Conservation (phyloP, 2,329 filamentous ascomycete genomes). For the Lachnellula willkommii region DNA sequence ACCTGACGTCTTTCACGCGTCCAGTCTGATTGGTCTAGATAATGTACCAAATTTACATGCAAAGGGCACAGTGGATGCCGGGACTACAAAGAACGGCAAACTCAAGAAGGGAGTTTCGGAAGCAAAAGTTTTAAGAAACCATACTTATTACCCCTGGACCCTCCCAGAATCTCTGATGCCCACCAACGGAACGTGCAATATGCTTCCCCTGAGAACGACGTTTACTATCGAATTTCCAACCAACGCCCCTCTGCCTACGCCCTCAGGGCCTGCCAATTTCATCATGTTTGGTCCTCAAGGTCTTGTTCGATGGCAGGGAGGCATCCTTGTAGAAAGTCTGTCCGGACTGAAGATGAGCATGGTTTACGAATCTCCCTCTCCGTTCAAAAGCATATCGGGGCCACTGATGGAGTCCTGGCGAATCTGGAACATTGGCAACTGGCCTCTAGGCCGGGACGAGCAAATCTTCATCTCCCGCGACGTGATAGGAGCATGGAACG, state of each 20-base stretch:
- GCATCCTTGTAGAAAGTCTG: slow-evolving; percentile 46
- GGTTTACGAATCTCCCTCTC: slow-evolving; percentile 53
- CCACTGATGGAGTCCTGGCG: slow-evolving; percentile 50
- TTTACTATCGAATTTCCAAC: slow-evolving; percentile 61
- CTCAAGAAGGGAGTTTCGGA: background rate
- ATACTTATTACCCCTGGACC: slow-evolving; percentile 91
- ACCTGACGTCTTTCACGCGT: slow-evolving; percentile 80
- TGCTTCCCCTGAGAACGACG: slow-evolving; percentile 64
- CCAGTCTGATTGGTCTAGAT: slow-evolving; percentile 76
- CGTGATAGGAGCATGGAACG: slow-evolving; percentile 68
- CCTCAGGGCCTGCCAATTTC: slow-evolving; percentile 32
- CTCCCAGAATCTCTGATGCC: slow-evolving; percentile 72
- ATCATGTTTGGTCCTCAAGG: slow-evolving; percentile 44
- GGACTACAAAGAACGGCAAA: background rate
- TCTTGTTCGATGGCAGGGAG: slow-evolving; percentile 42
- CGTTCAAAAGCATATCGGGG: slow-evolving; percentile 29
- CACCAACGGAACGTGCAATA: slow-evolving; percentile 68
- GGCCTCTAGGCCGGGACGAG: slow-evolving; percentile 81
- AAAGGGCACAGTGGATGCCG: slow-evolving; percentile 18
- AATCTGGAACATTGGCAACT: slow-evolving; percentile 74
- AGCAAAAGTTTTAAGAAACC: slow-evolving; percentile 58
- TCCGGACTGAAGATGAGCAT: slow-evolving; percentile 60
- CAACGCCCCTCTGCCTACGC: slow-evolving; percentile 31
- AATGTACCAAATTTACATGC: slow-evolving; percentile 62
- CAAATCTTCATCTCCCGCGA: slow-evolving; percentile 74